These are phyloP conservation scores for Yamadazyma friedrichii DNA, from an alignment of 1,139 yeast species.

Conservation along the genomic window DNA sequence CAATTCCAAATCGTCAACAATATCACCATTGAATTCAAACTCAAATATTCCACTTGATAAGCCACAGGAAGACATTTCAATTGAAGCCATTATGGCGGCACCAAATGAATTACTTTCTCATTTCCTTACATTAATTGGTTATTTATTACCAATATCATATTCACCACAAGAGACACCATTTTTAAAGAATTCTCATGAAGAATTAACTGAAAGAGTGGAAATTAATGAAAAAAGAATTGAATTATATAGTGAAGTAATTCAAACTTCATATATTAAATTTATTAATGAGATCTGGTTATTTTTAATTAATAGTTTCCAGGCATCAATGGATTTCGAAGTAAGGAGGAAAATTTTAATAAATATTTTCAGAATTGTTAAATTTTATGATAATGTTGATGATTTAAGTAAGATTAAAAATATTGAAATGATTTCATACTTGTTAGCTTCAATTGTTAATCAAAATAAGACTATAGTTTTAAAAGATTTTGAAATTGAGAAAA, in stretches of 20 bases:
- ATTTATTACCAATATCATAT: slow-evolving; percentile 52
- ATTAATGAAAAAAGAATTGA: slow-evolving; percentile 29
- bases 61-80: slow-evolving; percentile 33
- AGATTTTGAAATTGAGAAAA: slow-evolving; percentile 11
- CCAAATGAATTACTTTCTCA: slow-evolving; percentile 65
- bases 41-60: slow-evolving; percentile 1
- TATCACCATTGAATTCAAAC: slow-evolving; percentile 10
- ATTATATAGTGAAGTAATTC: slow-evolving; percentile 21
- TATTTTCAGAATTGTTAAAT: slow-evolving; percentile 52
- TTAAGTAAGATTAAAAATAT: slow-evolving; percentile 19
- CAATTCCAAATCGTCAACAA: not conserved
- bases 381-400: slow-evolving; percentile 21
- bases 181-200: slow-evolving; percentile 24
- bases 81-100: slow-evolving; percentile 73
- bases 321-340: slow-evolving; percentile 68
- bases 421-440: slow-evolving; percentile 42
- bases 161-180: slow-evolving; percentile 31
- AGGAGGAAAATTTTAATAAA: slow-evolving; percentile 61
- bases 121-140: slow-evolving; percentile 56
- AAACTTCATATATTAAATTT: slow-evolving; percentile 39
- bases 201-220: slow-evolving; percentile 23
- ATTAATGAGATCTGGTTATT: slow-evolving; percentile 54
- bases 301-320: slow-evolving; percentile 68
- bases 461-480: slow-evolving; percentile 31
- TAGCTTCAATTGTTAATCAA: slow-evolving; percentile 74